Evolutionary conservation across 495 filamentous ascomycete genomes (phyloP).

Genomic region (Lasiosphaeria hispida): DNA sequence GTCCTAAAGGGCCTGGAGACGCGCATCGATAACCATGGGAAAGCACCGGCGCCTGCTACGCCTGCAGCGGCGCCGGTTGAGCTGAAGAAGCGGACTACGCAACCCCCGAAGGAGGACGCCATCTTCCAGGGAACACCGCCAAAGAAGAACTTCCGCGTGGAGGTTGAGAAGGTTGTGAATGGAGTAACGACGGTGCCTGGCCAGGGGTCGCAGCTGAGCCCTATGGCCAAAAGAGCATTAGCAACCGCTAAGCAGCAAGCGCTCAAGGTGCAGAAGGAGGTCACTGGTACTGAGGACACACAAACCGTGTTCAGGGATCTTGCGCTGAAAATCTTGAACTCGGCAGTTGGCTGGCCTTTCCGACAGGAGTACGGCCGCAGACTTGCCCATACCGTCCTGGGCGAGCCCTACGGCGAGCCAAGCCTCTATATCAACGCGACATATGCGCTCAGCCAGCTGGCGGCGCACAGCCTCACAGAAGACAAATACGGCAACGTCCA

Average conservation of each 20-base stretch:
- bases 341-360: conserved; percentile 65
- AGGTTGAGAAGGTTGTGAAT: conserved; percentile 53
- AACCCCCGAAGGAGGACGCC: conserved; percentile 56
- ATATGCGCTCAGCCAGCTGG: conserved; percentile 64
- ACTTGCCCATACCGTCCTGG: conserved; percentile 62
- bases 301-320: conserved; percentile 33
- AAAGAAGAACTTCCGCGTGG: conserved; percentile 46
- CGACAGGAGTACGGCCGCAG: conserved; percentile 65
- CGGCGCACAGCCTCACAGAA: conserved; percentile 71
- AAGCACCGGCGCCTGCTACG: conserved; percentile 39
- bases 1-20: conserved; percentile 62
- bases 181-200: conserved; percentile 58
- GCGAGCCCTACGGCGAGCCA: conserved; percentile 62
- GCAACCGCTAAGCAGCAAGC: conserved; percentile 38
- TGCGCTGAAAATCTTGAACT: conserved; percentile 39
- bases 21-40: conserved; percentile 60
- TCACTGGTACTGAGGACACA: conserved; percentile 40
- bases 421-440: conserved; percentile 67
- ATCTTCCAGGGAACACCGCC: conserved; percentile 54
- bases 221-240: conserved; percentile 38
- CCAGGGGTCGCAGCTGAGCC: conserved; percentile 45
- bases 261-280: conserved; percentile 44
- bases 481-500: conserved; percentile 87
- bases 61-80: conserved; percentile 26
- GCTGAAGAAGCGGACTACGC: conserved; percentile 30